Base-by-base conservation (phyloP, 208 protist genomes). In the Strigomonas culicis region DNA sequence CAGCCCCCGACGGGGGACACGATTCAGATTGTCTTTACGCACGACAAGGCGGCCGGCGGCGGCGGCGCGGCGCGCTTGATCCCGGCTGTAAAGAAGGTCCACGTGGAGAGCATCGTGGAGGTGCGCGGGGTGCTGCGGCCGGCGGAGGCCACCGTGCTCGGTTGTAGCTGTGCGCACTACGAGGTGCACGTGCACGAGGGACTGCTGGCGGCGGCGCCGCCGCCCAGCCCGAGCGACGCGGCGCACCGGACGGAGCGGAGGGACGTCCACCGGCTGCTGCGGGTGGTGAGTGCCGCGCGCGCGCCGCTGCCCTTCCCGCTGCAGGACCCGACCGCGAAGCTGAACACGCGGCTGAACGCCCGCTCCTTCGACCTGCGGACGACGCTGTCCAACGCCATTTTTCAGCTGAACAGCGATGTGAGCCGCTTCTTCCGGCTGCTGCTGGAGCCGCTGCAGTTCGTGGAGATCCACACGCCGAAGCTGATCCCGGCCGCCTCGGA, bases 381-480 rank as follows among this genome's bases (percentile, higher is more conserved):
- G 17, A 68, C 86, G 32, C 81, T 98, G 1, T 98, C 98, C 63
- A 72, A 92, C 3, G 86, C 95, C 24, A 92, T 98, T 34, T 85
- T 99, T 47, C 83, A 85, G 2, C 50, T 99, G 21, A 85, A 97
- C 53, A 94, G 93, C 0, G 74, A 57, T 6, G 80, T 99, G 7
- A 66, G 73, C 24, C 51, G 77, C 43, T 60, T 85, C 27, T 99
- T 99, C 77, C 84, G 97, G 47, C 72, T 82, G 4, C 89, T 88
- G 59, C 75, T 99, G 6, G 61, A 80, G 22, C 32, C 55, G 0
- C 63, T 91, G 21, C 80, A 79, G 22, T 99, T 99, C 75, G 77
- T 96, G 13, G 98, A 99, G 72, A 99, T 99, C 53, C 97, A 99
- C 80, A 97, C 98, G 0, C 99, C 99, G 28, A 99, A 99, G 80